phyloP scores from a whole-genome alignment of 2,329 filamentous ascomycete genomes.

The Alternaria atra region DNA sequence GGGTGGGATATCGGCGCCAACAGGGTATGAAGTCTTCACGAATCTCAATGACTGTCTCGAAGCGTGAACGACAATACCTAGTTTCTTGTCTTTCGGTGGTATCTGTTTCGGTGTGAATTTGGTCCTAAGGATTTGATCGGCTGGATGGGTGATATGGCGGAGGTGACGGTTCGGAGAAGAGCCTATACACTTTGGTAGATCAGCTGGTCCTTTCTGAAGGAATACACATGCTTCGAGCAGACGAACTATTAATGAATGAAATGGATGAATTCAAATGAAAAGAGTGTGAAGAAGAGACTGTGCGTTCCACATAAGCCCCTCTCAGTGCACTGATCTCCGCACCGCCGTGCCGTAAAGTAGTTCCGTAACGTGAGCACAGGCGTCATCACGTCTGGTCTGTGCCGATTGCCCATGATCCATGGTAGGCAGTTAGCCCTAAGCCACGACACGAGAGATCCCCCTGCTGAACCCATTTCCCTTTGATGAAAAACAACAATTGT shows the following conservation, averaged over 20 bases:
- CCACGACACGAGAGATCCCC: conserved; percentile 10
- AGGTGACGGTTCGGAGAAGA: conserved; percentile 4
- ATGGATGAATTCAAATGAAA: conserved; percentile 16
- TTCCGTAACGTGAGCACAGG: conserved; percentile 40
- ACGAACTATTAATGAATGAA: conserved; percentile 33
- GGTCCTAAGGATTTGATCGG: conserved; percentile 10
- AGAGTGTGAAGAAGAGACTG: conserved; percentile 27
- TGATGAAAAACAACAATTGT: conserved; percentile 1
- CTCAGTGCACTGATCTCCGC: conserved; percentile 30
- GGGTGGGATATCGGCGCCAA: conserved; percentile 19
- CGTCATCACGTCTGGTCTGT: conserved; percentile 32
- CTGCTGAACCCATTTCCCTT: neutral
- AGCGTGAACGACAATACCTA: conserved; percentile 34
- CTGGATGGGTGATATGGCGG: conserved; percentile 12
- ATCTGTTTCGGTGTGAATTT: conserved; percentile 25
- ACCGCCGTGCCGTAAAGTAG: conserved; percentile 32
- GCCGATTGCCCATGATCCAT: conserved; percentile 28
- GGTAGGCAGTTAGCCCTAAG: conserved; percentile 18
- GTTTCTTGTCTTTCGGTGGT: conserved; percentile 26
- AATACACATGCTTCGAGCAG: conserved; percentile 23
- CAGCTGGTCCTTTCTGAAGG: conserved; percentile 21
- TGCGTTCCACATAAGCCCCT: conserved; percentile 30
- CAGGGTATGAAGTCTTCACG: conserved; percentile 26
- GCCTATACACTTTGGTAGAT: conserved; percentile 23
- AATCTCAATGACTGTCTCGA: conserved; percentile 31